Evolutionary conservation across 2,329 filamentous ascomycete genomes (phyloP).

Genomic region (Cercospora sp.): DNA sequence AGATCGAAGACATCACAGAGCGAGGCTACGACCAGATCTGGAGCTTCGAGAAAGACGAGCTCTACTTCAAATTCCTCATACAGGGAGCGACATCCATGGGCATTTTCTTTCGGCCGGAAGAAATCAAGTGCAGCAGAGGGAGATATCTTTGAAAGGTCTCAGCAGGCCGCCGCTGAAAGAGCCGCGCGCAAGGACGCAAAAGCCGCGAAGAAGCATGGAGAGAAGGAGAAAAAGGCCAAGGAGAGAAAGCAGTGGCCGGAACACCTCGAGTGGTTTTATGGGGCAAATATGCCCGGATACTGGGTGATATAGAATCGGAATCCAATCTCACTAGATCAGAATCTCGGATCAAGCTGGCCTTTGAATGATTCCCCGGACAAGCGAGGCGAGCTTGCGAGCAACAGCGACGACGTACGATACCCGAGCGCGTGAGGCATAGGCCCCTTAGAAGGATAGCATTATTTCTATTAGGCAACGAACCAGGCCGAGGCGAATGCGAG

Average conservation of each 20-base stretch:
- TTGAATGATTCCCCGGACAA: no score
- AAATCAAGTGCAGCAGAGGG: background rate
- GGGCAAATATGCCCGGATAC: background rate
- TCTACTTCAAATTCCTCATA: constrained; percentile 1
- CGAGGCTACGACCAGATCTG: constrained; percentile 1
- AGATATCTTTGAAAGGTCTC: constrained; percentile 3
- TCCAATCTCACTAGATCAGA: no score
- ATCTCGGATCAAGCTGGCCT: no score
- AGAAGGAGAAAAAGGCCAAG: constrained; percentile 1
- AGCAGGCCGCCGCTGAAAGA: background rate
- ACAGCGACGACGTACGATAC: no score
- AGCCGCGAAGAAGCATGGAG: background rate
- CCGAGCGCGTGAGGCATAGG: no score
- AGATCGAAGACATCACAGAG: constrained; percentile 2
- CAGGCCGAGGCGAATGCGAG: no score
- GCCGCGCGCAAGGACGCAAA: background rate
- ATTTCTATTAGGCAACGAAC: no score
- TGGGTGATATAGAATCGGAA: background rate
- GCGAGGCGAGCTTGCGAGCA: no score
- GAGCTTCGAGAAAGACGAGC: background rate
- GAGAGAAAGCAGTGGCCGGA: constrained; percentile 5
- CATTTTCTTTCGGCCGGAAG: background rate
- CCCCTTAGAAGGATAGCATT: no score
- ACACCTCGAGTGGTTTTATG: constrained; percentile 9
- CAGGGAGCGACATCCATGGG: background rate